Evolutionary conservation across 495 filamentous ascomycete species (phyloP), one percentile per base, ranked within the genome.

Genomic region (Cryomyces minteri): DNA sequence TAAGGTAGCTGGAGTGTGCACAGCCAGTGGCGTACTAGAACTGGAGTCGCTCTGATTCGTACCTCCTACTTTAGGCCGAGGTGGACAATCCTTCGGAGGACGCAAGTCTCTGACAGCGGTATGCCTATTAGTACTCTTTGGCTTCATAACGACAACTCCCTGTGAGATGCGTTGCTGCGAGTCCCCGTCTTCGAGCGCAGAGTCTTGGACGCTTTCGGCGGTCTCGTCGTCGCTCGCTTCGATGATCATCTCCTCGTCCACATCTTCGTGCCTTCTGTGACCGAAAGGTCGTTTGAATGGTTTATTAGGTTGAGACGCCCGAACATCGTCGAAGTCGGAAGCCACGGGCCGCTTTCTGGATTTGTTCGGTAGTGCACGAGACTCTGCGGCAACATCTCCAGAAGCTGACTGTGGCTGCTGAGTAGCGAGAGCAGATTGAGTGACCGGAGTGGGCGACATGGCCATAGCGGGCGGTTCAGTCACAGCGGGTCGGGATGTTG

Each of bases 271-370:
- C n/a, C 66, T 65, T 34, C 58, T 59, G 25, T 70, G 71, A 32
- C 69, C 73, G 49, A 80, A 81, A 11, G 73, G 69, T 42, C 76
- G 74, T 54, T 84, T 90, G 31, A 67, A 45, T 8, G 45, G 7
- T 8, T 10, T 43, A 36, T 29, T 41, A n/a, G 9, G 25, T 25
- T 11, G 32, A 31, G 31, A 54, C n/a, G 68, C 57, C 14, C 64
- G 42, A 48, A 75, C 74, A 39, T 68, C 67, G 43, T 79, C 76
- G 50, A 93, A 88, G 55, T 93, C 87, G 10, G 83, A 71, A 33
- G 87, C 86, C 39, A 82, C 80, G n/a, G 83, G 84, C 18, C 88
- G 79, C 59, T 94, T 94, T 9, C 54, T 43, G 31, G 32, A 4
- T 30, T 14, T 39, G 6, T 34, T 32, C 45, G 41, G 4, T 37